Evolutionary conservation across 2,329 filamentous ascomycete genomes (phyloP), one percentile per base, ranked within the genome.

Genomic region (Aspergillus persii): DNA sequence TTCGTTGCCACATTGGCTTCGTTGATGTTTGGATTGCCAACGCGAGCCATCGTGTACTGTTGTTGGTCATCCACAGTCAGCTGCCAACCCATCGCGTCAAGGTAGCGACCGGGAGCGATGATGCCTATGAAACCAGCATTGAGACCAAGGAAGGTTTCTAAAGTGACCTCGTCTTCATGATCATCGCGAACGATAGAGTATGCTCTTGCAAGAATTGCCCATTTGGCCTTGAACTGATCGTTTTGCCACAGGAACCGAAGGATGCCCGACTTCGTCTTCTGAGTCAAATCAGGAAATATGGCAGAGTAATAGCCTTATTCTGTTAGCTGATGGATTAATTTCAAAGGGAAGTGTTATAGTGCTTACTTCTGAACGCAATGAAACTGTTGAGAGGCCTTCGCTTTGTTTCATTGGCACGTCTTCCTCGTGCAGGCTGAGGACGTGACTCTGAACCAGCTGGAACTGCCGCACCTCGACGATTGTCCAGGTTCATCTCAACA

Each of bases 161-260:
- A 73, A 49, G 79, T 74, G 27, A 81, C 77, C 33, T 77, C 73
- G 26, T 74, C 70, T 62, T 80, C 79, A 65, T 81, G 80, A 49
- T 79, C 73, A 64, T 84, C 82, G 51, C 83, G 79, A 51, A 84
- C 75, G 60, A 79, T 76, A 33, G 83, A 85, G 75, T 83, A 86
- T 18, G 82, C 80, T 66, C 83, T 83, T 51, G 82, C 80, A 58
- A 85, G 70, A 60, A 85, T 72, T 51, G 76, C 76, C 82, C 82
- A 85, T 63, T 82, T 79, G 60, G 77, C 75, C 65, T 82, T 78
- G 73, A 79, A 80, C 50, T 74, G 75, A 62, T 85, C 83, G 39
- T 74, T 71, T 52, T 76, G 70, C 83, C 83, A 86, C 60, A 84
- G 73, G 31, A 70, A 68, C 26, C 75, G 79, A 60, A 86, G 69